A percentile compares a stretch with the other conserved stretches of the same genome.
phyloP scores from a whole-genome alignment of 139 green algal genomes.

The Chlamydomonas applanata region DNA sequence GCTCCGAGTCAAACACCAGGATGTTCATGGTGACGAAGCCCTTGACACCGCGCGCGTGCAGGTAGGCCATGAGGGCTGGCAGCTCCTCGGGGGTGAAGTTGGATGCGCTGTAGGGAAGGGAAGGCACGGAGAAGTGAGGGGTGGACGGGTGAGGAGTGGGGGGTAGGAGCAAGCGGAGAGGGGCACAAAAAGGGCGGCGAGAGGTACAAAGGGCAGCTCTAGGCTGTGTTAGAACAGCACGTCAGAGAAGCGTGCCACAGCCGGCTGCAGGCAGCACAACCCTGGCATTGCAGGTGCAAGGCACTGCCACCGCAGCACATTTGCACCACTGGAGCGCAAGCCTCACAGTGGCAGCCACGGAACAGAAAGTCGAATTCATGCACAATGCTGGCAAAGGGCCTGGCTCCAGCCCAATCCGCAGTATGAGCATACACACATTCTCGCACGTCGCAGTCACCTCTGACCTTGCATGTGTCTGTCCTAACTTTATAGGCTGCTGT shows the following conservation, averaged over 20 bases:
- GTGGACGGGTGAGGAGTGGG: not conserved
- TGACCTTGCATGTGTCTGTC: not conserved
- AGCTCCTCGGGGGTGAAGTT: conserved; percentile 81
- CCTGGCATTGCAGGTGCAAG: too few relatives aligned
- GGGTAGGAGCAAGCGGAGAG: not conserved
- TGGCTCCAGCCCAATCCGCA: not conserved
- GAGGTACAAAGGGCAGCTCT: too few relatives aligned
- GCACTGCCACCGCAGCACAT: too few relatives aligned
- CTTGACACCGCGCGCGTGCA: conserved; percentile 45
- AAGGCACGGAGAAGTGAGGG: conserved; percentile 2
- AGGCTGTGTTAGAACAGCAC: too few relatives aligned
- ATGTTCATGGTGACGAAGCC: conserved; percentile 82
- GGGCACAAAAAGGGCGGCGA: too few relatives aligned
- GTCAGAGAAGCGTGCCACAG: too few relatives aligned
- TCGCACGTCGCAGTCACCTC: not conserved
- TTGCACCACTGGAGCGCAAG: too few relatives aligned
- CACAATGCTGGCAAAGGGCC: too few relatives aligned
- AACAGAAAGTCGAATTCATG: too few relatives aligned
- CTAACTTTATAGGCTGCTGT: not conserved
- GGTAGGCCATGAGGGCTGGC: conserved; percentile 68
- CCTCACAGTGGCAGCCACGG: too few relatives aligned
- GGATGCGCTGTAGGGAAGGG: conserved; percentile 58
- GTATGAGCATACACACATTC: not conserved
- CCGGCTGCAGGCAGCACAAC: too few relatives aligned
- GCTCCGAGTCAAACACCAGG: conserved; percentile 79